phyloP scores from a whole-genome alignment of 2,329 filamentous ascomycete genomes.

The Alternaria conjuncta region DNA sequence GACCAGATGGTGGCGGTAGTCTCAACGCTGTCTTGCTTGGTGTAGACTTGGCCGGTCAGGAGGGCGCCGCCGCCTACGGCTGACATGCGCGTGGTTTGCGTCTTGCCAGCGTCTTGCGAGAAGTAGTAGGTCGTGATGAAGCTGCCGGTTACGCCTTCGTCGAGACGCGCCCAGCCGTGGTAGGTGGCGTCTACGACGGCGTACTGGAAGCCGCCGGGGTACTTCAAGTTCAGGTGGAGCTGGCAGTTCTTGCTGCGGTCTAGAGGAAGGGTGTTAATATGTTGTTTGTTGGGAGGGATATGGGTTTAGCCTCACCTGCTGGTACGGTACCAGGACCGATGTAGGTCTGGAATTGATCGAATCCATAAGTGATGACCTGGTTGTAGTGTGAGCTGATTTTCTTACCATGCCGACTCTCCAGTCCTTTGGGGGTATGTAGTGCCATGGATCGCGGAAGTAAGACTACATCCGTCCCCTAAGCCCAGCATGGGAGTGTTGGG shows the following conservation, averaged over 20 bases:
- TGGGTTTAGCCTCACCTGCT: neutral
- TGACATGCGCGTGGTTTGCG: conserved; percentile 34
- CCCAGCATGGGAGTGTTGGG: neutral
- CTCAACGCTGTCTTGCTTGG: conserved; percentile 52
- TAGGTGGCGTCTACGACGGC: conserved; percentile 45
- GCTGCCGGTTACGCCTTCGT: conserved; percentile 41
- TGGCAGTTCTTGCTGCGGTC: conserved; percentile 48
- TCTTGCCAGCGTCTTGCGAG: conserved; percentile 43
- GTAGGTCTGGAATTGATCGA: conserved; percentile 45
- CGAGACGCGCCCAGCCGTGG: conserved; percentile 46
- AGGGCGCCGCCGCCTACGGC: conserved; percentile 49
- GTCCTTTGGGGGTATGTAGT: neutral
- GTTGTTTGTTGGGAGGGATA: accelerated
- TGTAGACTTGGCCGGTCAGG: conserved; percentile 51
- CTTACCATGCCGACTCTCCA: conserved; percentile 1
- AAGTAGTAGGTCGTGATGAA: conserved; percentile 48
- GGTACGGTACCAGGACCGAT: conserved; percentile 36
- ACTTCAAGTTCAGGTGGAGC: conserved; percentile 45
- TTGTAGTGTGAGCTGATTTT: neutral
- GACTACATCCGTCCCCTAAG: neutral
- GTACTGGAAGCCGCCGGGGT: conserved; percentile 49
- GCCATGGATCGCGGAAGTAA: conserved; percentile 1
- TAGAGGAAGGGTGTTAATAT: conserved; percentile 4
- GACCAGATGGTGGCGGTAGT: conserved; percentile 45
- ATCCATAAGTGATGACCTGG: conserved; percentile 44